Conservation (phyloP, 768 basidiomycete genomes). For the Leccinum ochraceum region DNA sequence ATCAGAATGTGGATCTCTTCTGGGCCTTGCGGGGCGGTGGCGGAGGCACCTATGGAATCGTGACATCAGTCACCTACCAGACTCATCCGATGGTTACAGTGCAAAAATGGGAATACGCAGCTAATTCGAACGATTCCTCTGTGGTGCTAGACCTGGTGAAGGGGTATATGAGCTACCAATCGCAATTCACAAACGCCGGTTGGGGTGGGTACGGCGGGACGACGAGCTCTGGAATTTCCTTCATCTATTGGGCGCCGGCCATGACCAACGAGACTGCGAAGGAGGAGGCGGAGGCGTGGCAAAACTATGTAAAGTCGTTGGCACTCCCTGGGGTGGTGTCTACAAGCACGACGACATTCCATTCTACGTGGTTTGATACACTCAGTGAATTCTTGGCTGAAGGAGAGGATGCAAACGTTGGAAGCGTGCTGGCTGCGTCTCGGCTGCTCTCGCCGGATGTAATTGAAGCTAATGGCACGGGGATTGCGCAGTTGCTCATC, state of each 20-base stretch:
- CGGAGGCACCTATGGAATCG: neutral
- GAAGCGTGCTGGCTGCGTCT: slow-evolving; percentile 17
- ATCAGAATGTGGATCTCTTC: neutral
- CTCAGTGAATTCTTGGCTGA: slow-evolving; percentile 12
- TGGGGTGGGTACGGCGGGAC: slow-evolving; percentile 33
- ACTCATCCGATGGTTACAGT: neutral
- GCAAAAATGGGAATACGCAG: neutral
- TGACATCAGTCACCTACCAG: neutral
- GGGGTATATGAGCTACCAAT: neutral
- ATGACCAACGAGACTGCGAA: too few relatives aligned
- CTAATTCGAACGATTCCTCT: neutral
- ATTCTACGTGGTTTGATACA: slow-evolving; percentile 28
- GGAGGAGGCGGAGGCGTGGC: too few relatives aligned
- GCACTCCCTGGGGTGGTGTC: too few relatives aligned
- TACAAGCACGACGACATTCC: too few relatives aligned
- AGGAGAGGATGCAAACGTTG: slow-evolving; percentile 21
- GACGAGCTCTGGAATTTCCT: too few relatives aligned
- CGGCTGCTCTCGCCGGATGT: too few relatives aligned
- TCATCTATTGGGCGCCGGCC: too few relatives aligned
- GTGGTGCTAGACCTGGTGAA: neutral
- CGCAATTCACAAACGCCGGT: slow-evolving; percentile 33
- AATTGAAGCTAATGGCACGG: too few relatives aligned
- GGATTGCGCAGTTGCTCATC: too few relatives aligned
- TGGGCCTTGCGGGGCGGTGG: neutral
- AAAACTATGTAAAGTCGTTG: too few relatives aligned